A percentile compares a stretch with the other conserved stretches of the same genome.
Evolutionary conservation across 257 asterid species (phyloP).

Genomic region (Nicotiana tabacum): DNA sequence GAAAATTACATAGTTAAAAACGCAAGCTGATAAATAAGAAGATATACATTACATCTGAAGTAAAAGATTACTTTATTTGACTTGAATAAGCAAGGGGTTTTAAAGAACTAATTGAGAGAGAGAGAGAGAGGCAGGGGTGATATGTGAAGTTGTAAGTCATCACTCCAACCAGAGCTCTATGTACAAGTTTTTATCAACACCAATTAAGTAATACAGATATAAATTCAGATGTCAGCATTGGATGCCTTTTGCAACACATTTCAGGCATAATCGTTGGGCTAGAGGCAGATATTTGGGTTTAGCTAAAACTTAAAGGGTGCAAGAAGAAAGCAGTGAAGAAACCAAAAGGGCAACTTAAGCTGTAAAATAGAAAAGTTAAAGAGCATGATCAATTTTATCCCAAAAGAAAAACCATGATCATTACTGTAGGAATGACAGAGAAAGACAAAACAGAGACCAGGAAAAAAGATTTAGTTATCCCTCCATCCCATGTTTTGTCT

Average conservation of each 20-base stretch:
- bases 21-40: neutral
- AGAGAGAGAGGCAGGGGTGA: neutral
- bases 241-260: neutral
- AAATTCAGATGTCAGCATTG: neutral
- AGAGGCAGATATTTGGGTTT: neutral
- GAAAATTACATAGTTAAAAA: neutral
- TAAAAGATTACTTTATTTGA: neutral
- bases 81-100: neutral
- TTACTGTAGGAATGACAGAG: neutral
- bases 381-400: neutral
- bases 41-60: conserved; percentile 4
- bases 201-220: neutral
- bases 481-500: conserved; percentile 1
- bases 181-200: neutral
- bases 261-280: neutral
- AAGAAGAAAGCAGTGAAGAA: neutral
- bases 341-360: neutral
- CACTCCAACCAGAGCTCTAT: neutral
- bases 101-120: neutral
- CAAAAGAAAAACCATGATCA: neutral
- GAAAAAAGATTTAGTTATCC: neutral
- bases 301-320: neutral
- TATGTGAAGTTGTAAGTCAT: neutral
- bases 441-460: conserved; percentile 1
- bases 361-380: neutral